A percentile compares a stretch with the other conserved stretches of the same genome.
These are phyloP conservation scores for Daldinia eschscholtzii DNA, from an alignment of 2,329 filamentous ascomycete species.

Conservation along the genomic window DNA sequence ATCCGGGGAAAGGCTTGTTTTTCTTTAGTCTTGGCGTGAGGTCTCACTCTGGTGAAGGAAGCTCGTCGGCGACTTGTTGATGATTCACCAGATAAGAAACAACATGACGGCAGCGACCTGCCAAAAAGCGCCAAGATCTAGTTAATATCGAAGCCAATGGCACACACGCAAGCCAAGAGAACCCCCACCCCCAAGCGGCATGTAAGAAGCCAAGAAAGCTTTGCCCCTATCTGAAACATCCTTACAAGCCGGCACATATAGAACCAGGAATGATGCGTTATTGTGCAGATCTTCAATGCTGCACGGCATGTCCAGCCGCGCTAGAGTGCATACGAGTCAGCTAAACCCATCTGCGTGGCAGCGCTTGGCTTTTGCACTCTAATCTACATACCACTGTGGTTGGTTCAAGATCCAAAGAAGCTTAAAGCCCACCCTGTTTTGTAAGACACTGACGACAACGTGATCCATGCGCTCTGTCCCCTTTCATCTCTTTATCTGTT, in stretches of 20 bases:
- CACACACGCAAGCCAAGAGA: background rate
- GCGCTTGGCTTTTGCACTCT: conserved; percentile 19
- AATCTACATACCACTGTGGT: conserved; percentile 36
- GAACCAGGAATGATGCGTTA: conserved; percentile 25
- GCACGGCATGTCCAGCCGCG: conserved; percentile 41
- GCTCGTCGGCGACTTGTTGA: conserved; percentile 8
- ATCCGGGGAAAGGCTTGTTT: conserved; percentile 44
- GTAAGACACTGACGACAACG: conserved; percentile 40
- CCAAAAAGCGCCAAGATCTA: conserved; percentile 40
- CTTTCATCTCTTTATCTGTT: conserved; percentile 40
- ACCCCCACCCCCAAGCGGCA: conserved; percentile 28
- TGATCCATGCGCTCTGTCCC: conserved; percentile 34
- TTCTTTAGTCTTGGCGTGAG: conserved; percentile 23
- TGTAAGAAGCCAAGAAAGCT: conserved; percentile 13
- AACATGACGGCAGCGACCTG: conserved; percentile 29
- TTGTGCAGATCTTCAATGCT: conserved; percentile 34
- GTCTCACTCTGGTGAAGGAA: conserved; percentile 27
- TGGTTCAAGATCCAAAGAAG: conserved; percentile 35
- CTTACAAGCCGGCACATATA: conserved; percentile 27
- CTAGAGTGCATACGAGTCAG: conserved; percentile 36
- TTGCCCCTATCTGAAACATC: conserved; percentile 38
- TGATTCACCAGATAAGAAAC: conserved; percentile 23
- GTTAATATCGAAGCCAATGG: conserved; percentile 17
- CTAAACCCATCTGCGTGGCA: conserved; percentile 16
- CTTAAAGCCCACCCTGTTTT: conserved; percentile 25